A percentile compares a stretch with the other conserved stretches of the same genome.
phyloP scores from a whole-genome alignment of 768 basidiomycete genomes.

The Tephrocybe rancida region DNA sequence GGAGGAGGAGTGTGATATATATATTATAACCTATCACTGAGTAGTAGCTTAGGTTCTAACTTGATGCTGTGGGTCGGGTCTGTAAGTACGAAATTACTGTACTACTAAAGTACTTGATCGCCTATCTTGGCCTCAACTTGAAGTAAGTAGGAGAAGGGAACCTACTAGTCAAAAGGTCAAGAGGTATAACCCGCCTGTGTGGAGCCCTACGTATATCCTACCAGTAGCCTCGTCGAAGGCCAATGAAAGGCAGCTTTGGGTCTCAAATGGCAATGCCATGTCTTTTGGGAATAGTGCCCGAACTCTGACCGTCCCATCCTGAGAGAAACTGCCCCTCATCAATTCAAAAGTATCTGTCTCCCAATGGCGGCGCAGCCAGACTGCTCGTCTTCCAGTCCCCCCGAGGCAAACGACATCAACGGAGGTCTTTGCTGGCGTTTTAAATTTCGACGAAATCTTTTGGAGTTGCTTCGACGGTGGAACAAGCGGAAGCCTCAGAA shows the following conservation, averaged over 20 bases:
- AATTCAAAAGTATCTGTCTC: conserved; percentile 49
- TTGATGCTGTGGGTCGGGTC: too few species aligned
- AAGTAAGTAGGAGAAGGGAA: background rate
- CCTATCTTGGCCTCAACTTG: too few species aligned
- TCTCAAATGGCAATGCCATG: conserved; percentile 53
- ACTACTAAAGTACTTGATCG: too few species aligned
- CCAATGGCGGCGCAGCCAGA: conserved; percentile 57
- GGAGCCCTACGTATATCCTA: conserved; percentile 49
- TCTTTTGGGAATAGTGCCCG: conserved; percentile 46
- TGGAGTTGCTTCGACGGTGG: conserved; percentile 1
- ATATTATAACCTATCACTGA: too few species aligned
- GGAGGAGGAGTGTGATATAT: too few species aligned
- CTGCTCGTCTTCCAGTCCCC: conserved; percentile 45
- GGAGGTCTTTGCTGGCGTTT: conserved; percentile 12
- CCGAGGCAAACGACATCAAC: conserved; percentile 35
- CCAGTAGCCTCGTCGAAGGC: conserved; percentile 61
- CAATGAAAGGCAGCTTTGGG: conserved; percentile 44
- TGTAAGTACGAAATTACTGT: too few species aligned
- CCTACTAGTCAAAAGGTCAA: conserved; percentile 34
- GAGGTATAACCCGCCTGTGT: conserved; percentile 56
- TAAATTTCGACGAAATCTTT: conserved; percentile 4
- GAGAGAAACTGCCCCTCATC: conserved; percentile 51
- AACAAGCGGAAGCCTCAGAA: conserved; percentile 19
- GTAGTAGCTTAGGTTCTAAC: too few species aligned
- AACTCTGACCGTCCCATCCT: conserved; percentile 25